A percentile compares a stretch with the other conserved stretches of the same genome.
Conservation (phyloP, 148 eudicot genomes). For the Rhododendron simsii region DNA sequence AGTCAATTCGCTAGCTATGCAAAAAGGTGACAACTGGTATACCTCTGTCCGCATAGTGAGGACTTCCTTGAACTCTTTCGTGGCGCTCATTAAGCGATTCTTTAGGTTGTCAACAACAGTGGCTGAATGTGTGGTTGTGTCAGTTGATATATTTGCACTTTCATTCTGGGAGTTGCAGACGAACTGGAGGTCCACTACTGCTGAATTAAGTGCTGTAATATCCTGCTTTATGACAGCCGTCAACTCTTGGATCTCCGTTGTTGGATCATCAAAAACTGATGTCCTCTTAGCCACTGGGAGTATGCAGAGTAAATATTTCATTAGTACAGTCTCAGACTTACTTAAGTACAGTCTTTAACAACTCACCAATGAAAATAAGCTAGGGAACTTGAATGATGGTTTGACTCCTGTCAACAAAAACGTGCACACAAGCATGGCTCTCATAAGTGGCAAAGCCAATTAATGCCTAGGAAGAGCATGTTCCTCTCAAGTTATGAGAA, state of each 20-base stretch:
- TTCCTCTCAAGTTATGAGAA: neutral
- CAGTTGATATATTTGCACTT: constrained; percentile 52
- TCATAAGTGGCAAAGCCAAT: neutral
- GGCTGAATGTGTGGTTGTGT: constrained; percentile 58
- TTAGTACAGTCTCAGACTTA: neutral
- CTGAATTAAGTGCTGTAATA: constrained; percentile 62
- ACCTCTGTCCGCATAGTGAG: constrained; percentile 81
- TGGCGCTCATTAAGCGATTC: constrained; percentile 61
- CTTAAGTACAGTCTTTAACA: neutral
- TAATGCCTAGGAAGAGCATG: neutral
- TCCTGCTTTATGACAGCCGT: constrained; percentile 73
- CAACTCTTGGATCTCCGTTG: constrained; percentile 59
- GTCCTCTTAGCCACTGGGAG: constrained; percentile 68
- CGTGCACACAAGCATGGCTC: neutral
- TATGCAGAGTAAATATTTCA: neutral
- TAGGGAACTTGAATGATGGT: neutral
- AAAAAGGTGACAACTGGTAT: neutral
- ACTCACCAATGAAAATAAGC: neutral
- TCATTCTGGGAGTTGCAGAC: constrained; percentile 55
- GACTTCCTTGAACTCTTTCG: constrained; percentile 71
- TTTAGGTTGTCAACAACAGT: constrained; percentile 70
- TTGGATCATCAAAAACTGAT: constrained; percentile 63
- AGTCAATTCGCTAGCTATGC: neutral
- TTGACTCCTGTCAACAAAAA: neutral
- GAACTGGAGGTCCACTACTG: constrained; percentile 68